Base-by-base conservation (phyloP, 75 land plant species). In the Ceratopteris richardii region DNA sequence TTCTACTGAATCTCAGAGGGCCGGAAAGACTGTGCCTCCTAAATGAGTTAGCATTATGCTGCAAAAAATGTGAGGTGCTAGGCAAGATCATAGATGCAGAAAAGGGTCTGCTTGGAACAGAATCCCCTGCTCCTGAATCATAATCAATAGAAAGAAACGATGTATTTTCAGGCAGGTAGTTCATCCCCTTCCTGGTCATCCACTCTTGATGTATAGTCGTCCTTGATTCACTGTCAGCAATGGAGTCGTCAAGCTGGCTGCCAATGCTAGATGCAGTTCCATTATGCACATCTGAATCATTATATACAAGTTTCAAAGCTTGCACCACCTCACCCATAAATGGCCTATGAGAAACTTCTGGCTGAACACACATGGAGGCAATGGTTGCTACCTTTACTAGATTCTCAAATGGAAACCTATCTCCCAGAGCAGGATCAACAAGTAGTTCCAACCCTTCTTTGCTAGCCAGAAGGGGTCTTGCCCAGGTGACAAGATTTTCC, bases 261-360 rank as follows among this genome's bases (percentile, higher is more conserved):
- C 50, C 50, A 18, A 5, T n/a, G 50, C 50, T 46, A 46, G 22
- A n/a, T 2, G 12, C 50, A 46, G 22, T 21, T 18, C 22, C 50
- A 46, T 21, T 46, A 51, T 28, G 44, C 23, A 44, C 29, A 6
- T 51, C 55, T 17, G 63, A 37, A 51, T 88, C 97, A 47, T 76
- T 80, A 60, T 82, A 92, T 21, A 92, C 78, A 19, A 92, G 76
- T 47, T 92, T 88, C 43, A 92, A 65, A 1, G 97, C 97, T 33
- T 92, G 97, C 29, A 92, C 97, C 26, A 92, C 97, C 75, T 92
- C 97, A 41, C 97, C 95, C 97, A 92, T 92, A 70, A 92, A 92
- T 7, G 97, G 97, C 14, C 97, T 57, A 23, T 85, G 82, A 0
- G 97, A 73, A 18, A 81, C 95, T 71, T 92, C 97, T 5, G 80